A percentile compares a stretch with the other conserved stretches of the same genome.
Evolutionary conservation across 2,329 filamentous ascomycete genomes (phyloP).

Genomic region (Ophiostoma populinum): DNA sequence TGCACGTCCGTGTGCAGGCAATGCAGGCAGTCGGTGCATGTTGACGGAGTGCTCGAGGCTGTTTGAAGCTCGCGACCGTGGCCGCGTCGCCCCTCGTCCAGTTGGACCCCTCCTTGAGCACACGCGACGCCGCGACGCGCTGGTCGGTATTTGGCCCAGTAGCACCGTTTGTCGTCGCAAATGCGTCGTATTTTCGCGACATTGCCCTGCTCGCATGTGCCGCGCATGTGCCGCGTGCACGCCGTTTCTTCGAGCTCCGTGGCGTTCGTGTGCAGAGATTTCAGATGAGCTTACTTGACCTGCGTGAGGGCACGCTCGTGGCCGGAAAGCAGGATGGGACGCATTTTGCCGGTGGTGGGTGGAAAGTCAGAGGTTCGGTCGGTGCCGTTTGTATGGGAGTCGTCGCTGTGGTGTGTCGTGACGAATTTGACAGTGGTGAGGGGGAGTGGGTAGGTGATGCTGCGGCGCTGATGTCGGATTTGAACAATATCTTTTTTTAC

Average conservation of each 20-base stretch:
- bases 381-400: not conserved
- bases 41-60: too few species aligned
- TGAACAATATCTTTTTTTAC: slow-evolving; percentile 9
- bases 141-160: not conserved
- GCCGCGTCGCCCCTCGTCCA: not conserved
- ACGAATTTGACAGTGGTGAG: not conserved
- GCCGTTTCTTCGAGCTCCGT: not conserved
- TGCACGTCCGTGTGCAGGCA: too few species aligned
- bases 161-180: not conserved
- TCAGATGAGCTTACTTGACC: slow-evolving; percentile 29
- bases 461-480: slow-evolving; percentile 4
- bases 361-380: not conserved
- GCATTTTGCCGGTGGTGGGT: slow-evolving; percentile 45
- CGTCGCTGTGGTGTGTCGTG: not conserved
- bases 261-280: not conserved
- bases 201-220: not conserved
- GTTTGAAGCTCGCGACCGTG: not conserved
- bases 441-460: slow-evolving; percentile 1
- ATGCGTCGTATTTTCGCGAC: not conserved
- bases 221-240: not conserved
- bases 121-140: not conserved
- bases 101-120: not conserved
- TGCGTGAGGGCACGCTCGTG: slow-evolving; percentile 95
- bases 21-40: too few species aligned
- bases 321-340: slow-evolving; percentile 87